Base-by-base conservation (phyloP, 1,284 basidiomycete genomes). In the Cutaneotrichosporon cavernicola region DNA sequence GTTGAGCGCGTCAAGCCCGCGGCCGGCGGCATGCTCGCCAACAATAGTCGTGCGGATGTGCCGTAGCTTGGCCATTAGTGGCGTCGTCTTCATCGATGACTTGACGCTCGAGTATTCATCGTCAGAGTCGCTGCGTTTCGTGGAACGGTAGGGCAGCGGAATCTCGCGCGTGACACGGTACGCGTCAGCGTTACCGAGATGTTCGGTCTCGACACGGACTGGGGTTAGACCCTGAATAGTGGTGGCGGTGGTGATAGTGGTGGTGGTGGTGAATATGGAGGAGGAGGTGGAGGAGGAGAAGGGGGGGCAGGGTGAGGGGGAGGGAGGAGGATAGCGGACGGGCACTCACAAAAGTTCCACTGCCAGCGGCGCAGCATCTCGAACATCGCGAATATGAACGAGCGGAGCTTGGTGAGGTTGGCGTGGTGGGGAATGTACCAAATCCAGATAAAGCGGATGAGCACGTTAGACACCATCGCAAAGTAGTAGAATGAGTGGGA, bases 261-360 rank as follows among this genome's bases (percentile, higher is more conserved):
- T 26, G 26, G 26, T 26, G 26, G 26, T 26, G 26, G 26, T 26
- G 26, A 26, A 26, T 16, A 58, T 9, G n/a, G 13, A 38, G 18
- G 38, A 34, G n/a, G n/a, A n/a, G n/a, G n/a, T n/a, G n/a, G 21
- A 22, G 21, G 51, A 32, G 3, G 26, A 21, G n/a, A 40, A 18
- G 34, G 9, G n/a, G 22, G 43, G 49, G 51, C n/a, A n/a, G n/a
- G n/a, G n/a, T n/a, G 26, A 21, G 16, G 5, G 18, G 8, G 31
- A 21, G 26, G 26, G 26, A 26, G 26, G 26, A 26, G 26, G 1
- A 26, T 26, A 26, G 26, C 26, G 26, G 26, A 89, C 5, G 52
- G 9, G 2, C 26, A 80, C 88, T 74, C 65, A 92, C 91, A 89
- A 75, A 96, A 91, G 79, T 97, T 97, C 94, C 94, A 97, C 70